phyloP scores from a whole-genome alignment of 108 stramenopile genomes.

The Fistulifera pelliculosa region DNA sequence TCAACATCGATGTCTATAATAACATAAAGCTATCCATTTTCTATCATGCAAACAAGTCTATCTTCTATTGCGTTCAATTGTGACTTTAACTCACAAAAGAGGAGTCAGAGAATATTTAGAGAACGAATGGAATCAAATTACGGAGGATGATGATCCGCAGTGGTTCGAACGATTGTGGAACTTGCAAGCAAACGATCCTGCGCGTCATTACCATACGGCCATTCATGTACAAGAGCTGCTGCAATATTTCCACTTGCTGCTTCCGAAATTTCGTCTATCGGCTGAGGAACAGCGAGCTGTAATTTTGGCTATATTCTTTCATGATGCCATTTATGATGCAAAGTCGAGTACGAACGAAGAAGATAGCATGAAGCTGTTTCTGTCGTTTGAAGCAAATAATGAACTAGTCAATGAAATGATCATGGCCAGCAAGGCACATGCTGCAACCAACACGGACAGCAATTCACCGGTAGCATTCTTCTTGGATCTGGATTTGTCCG shows the following conservation, averaged over 20 bases:
- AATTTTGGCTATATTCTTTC: slow-evolving; percentile 63
- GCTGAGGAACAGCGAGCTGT: slow-evolving; percentile 13
- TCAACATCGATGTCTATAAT: too few species aligned
- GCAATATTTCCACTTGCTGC: slow-evolving; percentile 31
- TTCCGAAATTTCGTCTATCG: neutral
- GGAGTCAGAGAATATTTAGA: too few species aligned
- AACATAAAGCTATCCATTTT: too few species aligned
- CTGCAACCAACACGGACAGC: neutral
- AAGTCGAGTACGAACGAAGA: slow-evolving; percentile 61
- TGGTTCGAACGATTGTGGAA: slow-evolving; percentile 48
- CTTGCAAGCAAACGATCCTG: slow-evolving; percentile 32
- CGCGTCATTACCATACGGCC: slow-evolving; percentile 68
- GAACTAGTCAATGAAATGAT: slow-evolving; percentile 18
- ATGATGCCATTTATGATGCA: slow-evolving; percentile 78
- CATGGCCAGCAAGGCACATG: slow-evolving; percentile 35
- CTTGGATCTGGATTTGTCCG: slow-evolving; percentile 79
- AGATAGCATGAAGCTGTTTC: slow-evolving; percentile 62
- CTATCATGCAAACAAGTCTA: too few species aligned
- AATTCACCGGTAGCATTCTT: slow-evolving; percentile 25
- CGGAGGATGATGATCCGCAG: too few species aligned
- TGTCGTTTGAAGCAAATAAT: slow-evolving; percentile 30
- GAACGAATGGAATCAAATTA: too few species aligned
- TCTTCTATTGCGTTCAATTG: too few species aligned
- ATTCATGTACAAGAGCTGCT: slow-evolving; percentile 71
- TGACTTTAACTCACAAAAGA: too few species aligned